phyloP scores from a whole-genome alignment of 2,329 filamentous ascomycete genomes.

The Seiridium unicorne region DNA sequence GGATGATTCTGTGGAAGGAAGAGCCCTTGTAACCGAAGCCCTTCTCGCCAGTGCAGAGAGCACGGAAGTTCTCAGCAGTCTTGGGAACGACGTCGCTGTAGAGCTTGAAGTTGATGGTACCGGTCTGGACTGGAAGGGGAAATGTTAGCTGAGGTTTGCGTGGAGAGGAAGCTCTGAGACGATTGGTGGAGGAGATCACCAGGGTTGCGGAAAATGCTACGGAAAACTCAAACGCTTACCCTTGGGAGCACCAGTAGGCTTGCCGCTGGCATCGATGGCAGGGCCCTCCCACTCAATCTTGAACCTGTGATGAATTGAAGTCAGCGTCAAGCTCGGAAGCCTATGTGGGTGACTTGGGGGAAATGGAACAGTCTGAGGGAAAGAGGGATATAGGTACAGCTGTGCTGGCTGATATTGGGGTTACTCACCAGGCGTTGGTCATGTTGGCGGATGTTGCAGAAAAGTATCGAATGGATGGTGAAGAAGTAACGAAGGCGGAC shows the following conservation, averaged over 20 bases:
- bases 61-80: conserved; percentile 82
- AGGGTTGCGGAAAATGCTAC: background rate
- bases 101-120: conserved; percentile 86
- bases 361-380: conserved; percentile 13
- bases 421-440: conserved; percentile 43
- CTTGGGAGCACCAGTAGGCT: conserved; percentile 53
- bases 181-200: no score
- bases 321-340: conserved; percentile 16
- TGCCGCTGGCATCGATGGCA: conserved; percentile 59
- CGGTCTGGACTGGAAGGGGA: conserved; percentile 59
- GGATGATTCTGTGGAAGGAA: conserved; percentile 90
- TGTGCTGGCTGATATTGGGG: conserved; percentile 22
- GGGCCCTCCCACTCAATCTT: conserved; percentile 73
- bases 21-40: conserved; percentile 82
- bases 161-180: no score
- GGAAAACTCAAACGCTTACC: conserved; percentile 44
- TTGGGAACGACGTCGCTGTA: conserved; percentile 84
- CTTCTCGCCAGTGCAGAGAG: conserved; percentile 78
- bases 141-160: conserved; percentile 13
- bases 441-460: conserved; percentile 69
- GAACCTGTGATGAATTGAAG: conserved; percentile 56
- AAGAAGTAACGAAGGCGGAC: conserved; percentile 34
- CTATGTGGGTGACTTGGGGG: background rate
- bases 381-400: conserved; percentile 52
- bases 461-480: conserved; percentile 40